Evolutionary conservation across 768 basidiomycete genomes (phyloP).

Genomic region (Lactarius psammicola): DNA sequence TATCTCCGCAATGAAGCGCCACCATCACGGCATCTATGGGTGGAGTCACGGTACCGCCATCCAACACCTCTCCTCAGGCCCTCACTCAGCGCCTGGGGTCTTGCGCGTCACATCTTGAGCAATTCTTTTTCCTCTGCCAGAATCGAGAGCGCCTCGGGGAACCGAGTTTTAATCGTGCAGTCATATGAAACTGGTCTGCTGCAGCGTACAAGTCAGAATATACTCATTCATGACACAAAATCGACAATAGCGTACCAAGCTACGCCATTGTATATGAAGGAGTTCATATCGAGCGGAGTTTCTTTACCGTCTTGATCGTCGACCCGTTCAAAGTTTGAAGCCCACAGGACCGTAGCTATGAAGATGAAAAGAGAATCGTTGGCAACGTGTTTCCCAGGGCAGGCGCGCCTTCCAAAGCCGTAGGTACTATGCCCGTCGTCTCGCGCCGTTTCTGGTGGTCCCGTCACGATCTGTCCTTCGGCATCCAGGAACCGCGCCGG

Average conservation of each 20-base stretch:
- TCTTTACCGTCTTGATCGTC: slow-evolving; percentile 6
- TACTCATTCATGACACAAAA: neutral
- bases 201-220: neutral
- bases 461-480: neutral
- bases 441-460: slow-evolving; percentile 4
- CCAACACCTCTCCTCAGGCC: no score
- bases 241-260: slow-evolving; percentile 8
- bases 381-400: slow-evolving; percentile 27
- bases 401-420: slow-evolving; percentile 20
- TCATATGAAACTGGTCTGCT: slow-evolving; percentile 2
- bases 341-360: slow-evolving; percentile 28
- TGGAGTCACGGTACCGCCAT: no score
- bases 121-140: slow-evolving; percentile 5
- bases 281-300: neutral
- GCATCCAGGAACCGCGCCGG: slow-evolving; percentile 26
- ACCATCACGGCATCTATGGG: no score
- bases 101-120: neutral
- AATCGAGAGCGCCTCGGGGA: slow-evolving; percentile 1
- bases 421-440: slow-evolving; percentile 8
- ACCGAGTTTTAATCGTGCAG: slow-evolving; percentile 1
- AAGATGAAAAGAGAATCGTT: slow-evolving; percentile 26
- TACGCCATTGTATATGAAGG: neutral
- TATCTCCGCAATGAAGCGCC: no score
- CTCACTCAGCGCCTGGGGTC: no score
- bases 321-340: slow-evolving; percentile 21